These are phyloP conservation scores for Coleophoma eucalyptorum DNA, from an alignment of 2,329 filamentous ascomycete species.

Conservation along the genomic window DNA sequence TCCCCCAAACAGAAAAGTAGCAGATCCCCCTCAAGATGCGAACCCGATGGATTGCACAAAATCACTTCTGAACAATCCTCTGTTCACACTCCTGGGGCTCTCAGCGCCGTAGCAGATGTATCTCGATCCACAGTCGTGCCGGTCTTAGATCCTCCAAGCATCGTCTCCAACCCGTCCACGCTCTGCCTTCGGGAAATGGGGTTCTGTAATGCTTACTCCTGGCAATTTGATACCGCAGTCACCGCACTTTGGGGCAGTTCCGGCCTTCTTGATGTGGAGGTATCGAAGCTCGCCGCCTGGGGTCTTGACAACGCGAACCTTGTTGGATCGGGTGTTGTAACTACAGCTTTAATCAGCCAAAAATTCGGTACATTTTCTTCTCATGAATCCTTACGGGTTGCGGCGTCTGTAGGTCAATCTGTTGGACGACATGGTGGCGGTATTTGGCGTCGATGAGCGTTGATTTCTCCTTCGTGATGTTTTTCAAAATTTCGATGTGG, in stretches of 20 bases:
- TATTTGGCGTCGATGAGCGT: slow-evolving; percentile 4
- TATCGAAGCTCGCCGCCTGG: slow-evolving; percentile 93
- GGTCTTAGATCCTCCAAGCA: too few species aligned
- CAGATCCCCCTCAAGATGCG: neutral
- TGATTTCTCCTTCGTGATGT: slow-evolving; percentile 2
- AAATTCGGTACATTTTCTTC: neutral
- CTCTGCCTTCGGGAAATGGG: neutral
- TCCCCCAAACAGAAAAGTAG: neutral
- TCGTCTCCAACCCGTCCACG: neutral
- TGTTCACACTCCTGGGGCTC: too few species aligned
- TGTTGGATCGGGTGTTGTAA: slow-evolving; percentile 99
- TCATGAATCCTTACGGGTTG: slow-evolving; percentile 61
- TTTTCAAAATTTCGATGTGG: slow-evolving; percentile 28
- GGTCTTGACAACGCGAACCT: slow-evolving; percentile 92
- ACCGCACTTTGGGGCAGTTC: slow-evolving; percentile 97
- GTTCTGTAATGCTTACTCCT: slow-evolving; percentile 70
- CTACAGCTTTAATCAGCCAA: slow-evolving; percentile 38
- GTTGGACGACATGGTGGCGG: slow-evolving; percentile 46
- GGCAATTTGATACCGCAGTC: slow-evolving; percentile 98
- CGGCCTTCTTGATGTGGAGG: slow-evolving; percentile 99
- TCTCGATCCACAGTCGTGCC: too few species aligned
- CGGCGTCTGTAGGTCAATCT: slow-evolving; percentile 56
- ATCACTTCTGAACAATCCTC: too few species aligned
- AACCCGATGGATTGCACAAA: too few species aligned
- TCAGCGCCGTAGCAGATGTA: too few species aligned